Conservation (phyloP, 768 basidiomycete genomes). For the Pleurotus platypus region DNA sequence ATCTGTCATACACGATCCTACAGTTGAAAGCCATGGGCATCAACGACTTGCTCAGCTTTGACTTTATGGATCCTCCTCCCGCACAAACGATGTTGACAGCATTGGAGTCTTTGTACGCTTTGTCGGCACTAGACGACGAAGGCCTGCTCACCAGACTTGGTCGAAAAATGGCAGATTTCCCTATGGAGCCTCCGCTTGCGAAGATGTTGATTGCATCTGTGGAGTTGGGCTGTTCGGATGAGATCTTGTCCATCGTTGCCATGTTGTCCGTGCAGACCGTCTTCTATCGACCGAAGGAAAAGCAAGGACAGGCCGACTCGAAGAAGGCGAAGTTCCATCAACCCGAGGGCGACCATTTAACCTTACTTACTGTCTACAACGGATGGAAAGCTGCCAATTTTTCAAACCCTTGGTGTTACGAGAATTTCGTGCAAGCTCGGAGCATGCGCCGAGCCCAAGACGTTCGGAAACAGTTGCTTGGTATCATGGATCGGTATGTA, state of each 20-base stretch:
- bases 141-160: conserved; percentile 92
- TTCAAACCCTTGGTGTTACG: conserved; percentile 98
- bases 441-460: conserved; percentile 98
- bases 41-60: conserved; percentile 95
- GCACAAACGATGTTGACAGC: conserved; percentile 97
- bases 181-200: conserved; percentile 92
- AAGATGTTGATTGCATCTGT: conserved; percentile 99
- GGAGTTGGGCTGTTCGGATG: conserved; percentile 96
- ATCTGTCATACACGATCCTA: conserved; percentile 87
- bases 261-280: conserved; percentile 97
- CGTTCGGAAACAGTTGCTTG: conserved; percentile 93
- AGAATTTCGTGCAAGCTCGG: conserved; percentile 97
- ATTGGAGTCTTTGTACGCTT: conserved; percentile 88
- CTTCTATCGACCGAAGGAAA: conserved; percentile 99
- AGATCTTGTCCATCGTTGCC: conserved; percentile 94
- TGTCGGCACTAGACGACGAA: conserved; percentile 96
- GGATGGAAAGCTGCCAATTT: conserved; percentile 97
- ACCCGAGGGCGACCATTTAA: conserved; percentile 95
- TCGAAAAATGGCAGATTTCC: conserved; percentile 99
- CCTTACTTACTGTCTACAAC: conserved; percentile 92
- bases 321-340: conserved; percentile 99
- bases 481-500: conserved; percentile 95
- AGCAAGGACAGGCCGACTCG: conserved; percentile 97
- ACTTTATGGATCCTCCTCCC: conserved; percentile 99
- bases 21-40: conserved; percentile 99